Conservation (phyloP, 2,329 filamentous ascomycete genomes). For the Fusarium sp. region DNA sequence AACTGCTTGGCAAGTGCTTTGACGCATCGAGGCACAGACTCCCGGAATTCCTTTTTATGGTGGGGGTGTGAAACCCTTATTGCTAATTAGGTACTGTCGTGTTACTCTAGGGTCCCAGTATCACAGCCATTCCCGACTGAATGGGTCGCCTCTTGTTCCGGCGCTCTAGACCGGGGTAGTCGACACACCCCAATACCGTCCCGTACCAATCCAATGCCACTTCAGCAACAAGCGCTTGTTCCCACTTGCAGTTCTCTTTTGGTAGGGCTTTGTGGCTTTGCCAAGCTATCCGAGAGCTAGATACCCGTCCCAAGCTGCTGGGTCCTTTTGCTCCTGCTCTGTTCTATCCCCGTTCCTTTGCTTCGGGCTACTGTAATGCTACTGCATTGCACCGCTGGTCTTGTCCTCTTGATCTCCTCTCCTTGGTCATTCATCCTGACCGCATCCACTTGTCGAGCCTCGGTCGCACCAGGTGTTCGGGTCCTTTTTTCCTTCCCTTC, state of each 20-base stretch:
- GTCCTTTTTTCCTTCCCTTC: slow-evolving; percentile 24
- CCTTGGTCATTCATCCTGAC: slow-evolving; percentile 21
- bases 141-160: slow-evolving; percentile 38
- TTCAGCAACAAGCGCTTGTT: slow-evolving; percentile 27
- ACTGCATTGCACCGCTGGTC: neutral
- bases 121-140: slow-evolving; percentile 32
- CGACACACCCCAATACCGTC: slow-evolving; percentile 25
- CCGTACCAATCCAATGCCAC: slow-evolving; percentile 28
- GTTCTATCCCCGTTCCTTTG: slow-evolving; percentile 5
- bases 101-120: slow-evolving; percentile 14
- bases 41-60: slow-evolving; percentile 2
- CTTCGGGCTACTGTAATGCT: neutral
- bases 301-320: slow-evolving; percentile 49
- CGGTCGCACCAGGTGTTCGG: slow-evolving; percentile 38
- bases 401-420: slow-evolving; percentile 9
- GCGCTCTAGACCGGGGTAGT: slow-evolving; percentile 30
- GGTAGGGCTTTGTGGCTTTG: slow-evolving; percentile 42
- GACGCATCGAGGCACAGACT: neutral
- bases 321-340: slow-evolving; percentile 33
- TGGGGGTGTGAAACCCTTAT: slow-evolving; percentile 11
- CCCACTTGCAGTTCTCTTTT: slow-evolving; percentile 25
- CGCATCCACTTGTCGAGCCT: slow-evolving; percentile 36
- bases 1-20: neutral
- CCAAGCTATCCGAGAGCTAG: slow-evolving; percentile 44
- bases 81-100: slow-evolving; percentile 1